Evolutionary conservation across 306 rosid genomes (phyloP), one percentile per base, ranked within the genome.

Genomic region (Phaseolus lunatus): DNA sequence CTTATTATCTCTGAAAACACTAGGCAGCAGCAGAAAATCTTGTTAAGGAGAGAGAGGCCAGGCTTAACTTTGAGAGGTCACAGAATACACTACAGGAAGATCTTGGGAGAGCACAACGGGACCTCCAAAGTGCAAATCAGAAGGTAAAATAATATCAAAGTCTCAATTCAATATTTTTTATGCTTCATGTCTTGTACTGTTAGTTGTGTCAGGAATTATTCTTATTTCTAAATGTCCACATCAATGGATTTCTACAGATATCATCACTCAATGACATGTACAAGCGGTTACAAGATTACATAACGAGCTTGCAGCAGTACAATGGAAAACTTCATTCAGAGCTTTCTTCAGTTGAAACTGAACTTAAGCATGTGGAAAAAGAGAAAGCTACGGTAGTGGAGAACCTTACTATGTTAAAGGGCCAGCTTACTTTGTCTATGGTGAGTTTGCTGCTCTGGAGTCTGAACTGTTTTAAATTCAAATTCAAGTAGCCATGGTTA

Each of bases 321-420:
- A 95, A 95, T 72, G 96, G 96, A 71, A 95, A 95, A 72, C 98
- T 95, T 78, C 99, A 95, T 57, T 85, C 91, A 1, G 99, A 95
- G 84, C 98, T 95, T 78, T 91, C 99, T 23, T n/a, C 90, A 0
- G 96, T 77, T 44, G 98, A 95, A 80, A 92, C 88, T 19, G 98
- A 95, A 79, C 96, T 93, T 41, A 95, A 92, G 81, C 96, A 83
- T 1, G 83, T 89, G 50, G 99, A 92, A 92, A 95, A 88, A 78
- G 99, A 92, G 84, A 95, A 88, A 73, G 87, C 92, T 75, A 49
- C 90, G 18, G 87, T 88, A 78, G 88, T 78, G 76, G 99, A 92
- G 88, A 86, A 70, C 58, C 96, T 95, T 45, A 84, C 91, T 83
- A 84, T 87, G 92, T 75, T 88, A 68, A 95, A 75, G 85, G 98